Percentiles rank a stretch among this genome's conserved stretches.
These are phyloP conservation scores for Mariannaea elegans DNA, from an alignment of 2,329 filamentous ascomycete species.

Conservation along the genomic window DNA sequence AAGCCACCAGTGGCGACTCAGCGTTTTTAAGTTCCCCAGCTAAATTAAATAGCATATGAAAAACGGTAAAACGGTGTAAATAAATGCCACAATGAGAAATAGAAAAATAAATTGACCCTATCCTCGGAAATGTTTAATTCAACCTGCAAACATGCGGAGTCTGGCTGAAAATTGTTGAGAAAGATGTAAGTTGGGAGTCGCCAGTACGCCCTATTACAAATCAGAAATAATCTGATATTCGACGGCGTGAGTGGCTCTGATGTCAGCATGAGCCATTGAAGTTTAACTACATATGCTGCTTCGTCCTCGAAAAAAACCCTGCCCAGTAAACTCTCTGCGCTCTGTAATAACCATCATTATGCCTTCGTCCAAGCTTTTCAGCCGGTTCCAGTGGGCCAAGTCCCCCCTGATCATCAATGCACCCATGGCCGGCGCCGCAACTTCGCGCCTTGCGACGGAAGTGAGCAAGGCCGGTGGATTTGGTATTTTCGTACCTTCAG, in stretches of 20 bases:
- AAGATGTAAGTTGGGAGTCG: neutral
- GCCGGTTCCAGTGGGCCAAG: constrained; percentile 43
- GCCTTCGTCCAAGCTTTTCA: constrained; percentile 36
- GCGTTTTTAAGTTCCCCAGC: constrained; percentile 41
- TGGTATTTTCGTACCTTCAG: constrained; percentile 35
- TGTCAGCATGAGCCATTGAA: no score
- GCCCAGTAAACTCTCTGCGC: no score
- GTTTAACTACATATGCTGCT: neutral
- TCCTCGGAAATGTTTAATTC: constrained; percentile 12
- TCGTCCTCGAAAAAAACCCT: neutral
- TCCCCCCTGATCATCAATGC: constrained; percentile 46
- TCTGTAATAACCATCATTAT: constrained; percentile 26
- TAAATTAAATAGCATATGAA: neutral
- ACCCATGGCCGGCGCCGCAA: constrained; percentile 48
- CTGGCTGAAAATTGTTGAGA: constrained; percentile 4
- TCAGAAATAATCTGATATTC: neutral
- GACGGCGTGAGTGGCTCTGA: no score
- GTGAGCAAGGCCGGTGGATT: constrained; percentile 51
- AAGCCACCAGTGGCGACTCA: constrained; percentile 58
- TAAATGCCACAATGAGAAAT: neutral
- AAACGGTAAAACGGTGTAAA: neutral
- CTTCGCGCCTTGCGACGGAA: constrained; percentile 47
- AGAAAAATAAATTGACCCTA: neutral
- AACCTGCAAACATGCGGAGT: neutral
- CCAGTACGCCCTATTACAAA: constrained; percentile 4